Conservation (phyloP, 2,329 filamentous ascomycete genomes). For the Chrysoporthe puriensis region DNA sequence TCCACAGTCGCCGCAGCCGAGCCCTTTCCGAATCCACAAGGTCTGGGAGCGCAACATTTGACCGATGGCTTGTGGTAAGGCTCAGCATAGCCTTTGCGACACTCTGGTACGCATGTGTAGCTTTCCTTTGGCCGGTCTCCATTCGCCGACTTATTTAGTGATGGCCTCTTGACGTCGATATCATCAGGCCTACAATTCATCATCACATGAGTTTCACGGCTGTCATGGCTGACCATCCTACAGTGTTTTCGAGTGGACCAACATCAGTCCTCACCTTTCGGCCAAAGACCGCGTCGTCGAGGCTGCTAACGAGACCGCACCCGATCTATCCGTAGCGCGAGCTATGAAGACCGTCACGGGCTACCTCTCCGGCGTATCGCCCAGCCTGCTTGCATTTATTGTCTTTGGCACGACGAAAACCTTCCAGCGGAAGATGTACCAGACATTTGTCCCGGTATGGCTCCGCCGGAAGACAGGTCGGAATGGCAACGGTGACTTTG, state of each 20-base stretch:
- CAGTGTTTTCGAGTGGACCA: constrained; percentile 27
- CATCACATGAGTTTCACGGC: neutral
- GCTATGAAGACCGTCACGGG: constrained; percentile 26
- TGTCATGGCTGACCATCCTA: neutral
- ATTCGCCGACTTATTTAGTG: neutral
- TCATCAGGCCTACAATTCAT: neutral
- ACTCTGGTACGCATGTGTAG: constrained; percentile 18
- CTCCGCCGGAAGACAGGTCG: neutral
- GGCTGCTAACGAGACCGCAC: constrained; percentile 35
- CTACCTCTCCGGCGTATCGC: constrained; percentile 36
- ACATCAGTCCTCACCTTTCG: constrained; percentile 14
- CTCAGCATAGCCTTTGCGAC: constrained; percentile 24
- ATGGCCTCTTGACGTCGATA: neutral
- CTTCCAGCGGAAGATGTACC: constrained; percentile 32
- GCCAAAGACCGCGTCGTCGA: constrained; percentile 37
- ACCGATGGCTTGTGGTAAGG: constrained; percentile 26
- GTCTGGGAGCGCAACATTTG: constrained; percentile 14
- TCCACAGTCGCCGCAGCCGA: constrained; percentile 13
- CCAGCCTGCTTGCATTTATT: constrained; percentile 33
- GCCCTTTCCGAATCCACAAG: constrained; percentile 4
- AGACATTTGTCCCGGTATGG: constrained; percentile 29
- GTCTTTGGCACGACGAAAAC: constrained; percentile 36
- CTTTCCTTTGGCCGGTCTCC: neutral
- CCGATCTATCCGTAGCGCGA: constrained; percentile 20
- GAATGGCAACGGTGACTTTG: constrained; percentile 3